Evolutionary conservation across 805 yeast species (phyloP).

Genomic region (Candida koratica): DNA sequence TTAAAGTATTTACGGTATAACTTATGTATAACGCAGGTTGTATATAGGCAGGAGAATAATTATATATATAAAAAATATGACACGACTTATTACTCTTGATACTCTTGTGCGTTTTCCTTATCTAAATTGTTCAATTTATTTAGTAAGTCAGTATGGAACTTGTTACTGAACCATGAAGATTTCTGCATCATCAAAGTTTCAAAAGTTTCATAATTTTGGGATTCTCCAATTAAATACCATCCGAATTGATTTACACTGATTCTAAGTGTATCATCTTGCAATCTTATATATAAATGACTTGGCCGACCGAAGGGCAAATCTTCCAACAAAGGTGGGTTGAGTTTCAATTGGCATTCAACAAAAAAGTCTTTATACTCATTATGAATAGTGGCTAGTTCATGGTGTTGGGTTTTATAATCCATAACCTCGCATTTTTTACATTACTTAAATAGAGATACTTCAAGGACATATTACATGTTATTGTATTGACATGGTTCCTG

Average conservation of each 20-base stretch:
- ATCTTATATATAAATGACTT: slow-evolving; percentile 12
- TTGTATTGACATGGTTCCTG: too few relatives aligned
- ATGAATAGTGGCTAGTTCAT: slow-evolving; percentile 20
- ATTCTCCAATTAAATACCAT: slow-evolving; percentile 21
- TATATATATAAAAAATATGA: too few relatives aligned
- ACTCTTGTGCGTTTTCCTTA: not conserved
- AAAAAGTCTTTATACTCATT: slow-evolving; percentile 24
- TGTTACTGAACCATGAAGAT: slow-evolving; percentile 20
- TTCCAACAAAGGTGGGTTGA: not conserved
- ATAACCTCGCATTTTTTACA: slow-evolving; percentile 5
- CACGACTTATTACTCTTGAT: not conserved
- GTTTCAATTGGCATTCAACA: slow-evolving; percentile 5
- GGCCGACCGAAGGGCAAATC: slow-evolving; percentile 6
- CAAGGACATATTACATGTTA: too few relatives aligned
- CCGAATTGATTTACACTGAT: slow-evolving; percentile 27
- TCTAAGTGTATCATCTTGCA: slow-evolving; percentile 14
- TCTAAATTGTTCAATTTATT: slow-evolving; percentile 14
- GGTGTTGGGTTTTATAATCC: slow-evolving; percentile 5
- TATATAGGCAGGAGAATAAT: too few relatives aligned
- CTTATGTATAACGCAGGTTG: too few relatives aligned
- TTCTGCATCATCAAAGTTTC: slow-evolving; percentile 28
- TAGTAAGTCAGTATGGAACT: slow-evolving; percentile 19
- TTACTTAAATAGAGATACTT: not conserved
- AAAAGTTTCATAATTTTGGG: slow-evolving; percentile 25
- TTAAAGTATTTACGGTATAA: too few relatives aligned